Evolutionary conservation across 2,329 filamentous ascomycete genomes (phyloP).

Genomic region (Juglanconis oblonga): DNA sequence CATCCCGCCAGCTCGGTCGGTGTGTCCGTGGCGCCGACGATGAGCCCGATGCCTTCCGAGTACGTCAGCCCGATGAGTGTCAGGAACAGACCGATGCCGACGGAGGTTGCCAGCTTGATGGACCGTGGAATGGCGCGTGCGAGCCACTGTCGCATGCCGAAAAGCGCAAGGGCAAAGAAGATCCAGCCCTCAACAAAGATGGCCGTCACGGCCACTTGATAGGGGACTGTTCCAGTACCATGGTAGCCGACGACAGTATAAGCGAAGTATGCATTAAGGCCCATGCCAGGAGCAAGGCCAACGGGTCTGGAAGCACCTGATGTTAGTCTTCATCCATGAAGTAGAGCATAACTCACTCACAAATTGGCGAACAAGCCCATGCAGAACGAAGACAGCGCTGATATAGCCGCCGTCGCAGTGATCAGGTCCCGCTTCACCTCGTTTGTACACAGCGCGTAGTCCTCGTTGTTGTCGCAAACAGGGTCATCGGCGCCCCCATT

Average conservation of each 20-base stretch:
- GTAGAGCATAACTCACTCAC: slow-evolving; percentile 31
- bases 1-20: slow-evolving; percentile 77
- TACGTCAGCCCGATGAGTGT: slow-evolving; percentile 76
- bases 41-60: slow-evolving; percentile 75
- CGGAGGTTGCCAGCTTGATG: slow-evolving; percentile 83
- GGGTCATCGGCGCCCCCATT: slow-evolving; percentile 48
- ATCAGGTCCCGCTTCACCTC: slow-evolving; percentile 74
- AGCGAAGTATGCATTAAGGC: slow-evolving; percentile 83
- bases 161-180: slow-evolving; percentile 74
- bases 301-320: slow-evolving; percentile 47
- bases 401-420: slow-evolving; percentile 80
- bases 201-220: slow-evolving; percentile 73
- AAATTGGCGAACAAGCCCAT: slow-evolving; percentile 83
- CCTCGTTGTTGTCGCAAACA: slow-evolving; percentile 51
- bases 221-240: slow-evolving; percentile 71
- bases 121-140: slow-evolving; percentile 78
- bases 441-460: slow-evolving; percentile 62
- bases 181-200: slow-evolving; percentile 88
- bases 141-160: slow-evolving; percentile 85
- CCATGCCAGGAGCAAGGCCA: slow-evolving; percentile 72
- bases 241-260: slow-evolving; percentile 78
- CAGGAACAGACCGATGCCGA: slow-evolving; percentile 81
- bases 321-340: slow-evolving; percentile 1
- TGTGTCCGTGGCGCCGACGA: slow-evolving; percentile 65
- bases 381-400: slow-evolving; percentile 74